A percentile compares a stretch with the other conserved stretches of the same genome.
phyloP scores from a whole-genome alignment of 495 filamentous ascomycete genomes.

The Daldinia concentrica region DNA sequence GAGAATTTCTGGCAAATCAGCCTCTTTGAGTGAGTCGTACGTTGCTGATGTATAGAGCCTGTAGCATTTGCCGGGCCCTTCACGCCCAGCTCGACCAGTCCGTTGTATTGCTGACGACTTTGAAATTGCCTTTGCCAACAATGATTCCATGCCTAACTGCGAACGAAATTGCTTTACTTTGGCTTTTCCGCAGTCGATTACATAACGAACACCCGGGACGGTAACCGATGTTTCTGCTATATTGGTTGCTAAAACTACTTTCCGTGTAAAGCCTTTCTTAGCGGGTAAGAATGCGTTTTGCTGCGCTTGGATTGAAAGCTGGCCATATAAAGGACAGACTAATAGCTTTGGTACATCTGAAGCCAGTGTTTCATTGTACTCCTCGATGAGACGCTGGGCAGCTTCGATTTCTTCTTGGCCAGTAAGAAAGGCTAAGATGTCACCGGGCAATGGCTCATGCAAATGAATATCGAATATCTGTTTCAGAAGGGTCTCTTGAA shows the following conservation, averaged over 20 bases:
- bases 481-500: constrained; percentile 82
- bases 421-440: constrained; percentile 92
- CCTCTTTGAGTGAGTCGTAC: constrained; percentile 73
- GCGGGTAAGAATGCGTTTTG: constrained; percentile 84
- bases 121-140: constrained; percentile 90
- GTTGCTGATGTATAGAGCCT: constrained; percentile 87
- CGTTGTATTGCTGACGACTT: constrained; percentile 93
- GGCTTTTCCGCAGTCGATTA: constrained; percentile 92
- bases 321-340: constrained; percentile 60
- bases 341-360: constrained; percentile 76
- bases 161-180: constrained; percentile 94
- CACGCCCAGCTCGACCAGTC: constrained; percentile 90
- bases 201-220: constrained; percentile 88
- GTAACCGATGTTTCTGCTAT: constrained; percentile 99
- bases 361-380: constrained; percentile 75
- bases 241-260: constrained; percentile 92
- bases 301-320: constrained; percentile 73
- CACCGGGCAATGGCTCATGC: constrained; percentile 88
- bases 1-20: constrained; percentile 87
- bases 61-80: constrained; percentile 89
- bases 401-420: constrained; percentile 93
- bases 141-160: constrained; percentile 85
- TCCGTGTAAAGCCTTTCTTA: constrained; percentile 76
- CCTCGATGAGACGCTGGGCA: constrained; percentile 80
- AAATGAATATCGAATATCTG: constrained; percentile 89